Conservation (phyloP, 2,329 filamentous ascomycete genomes). For the Sclerotinia nivalis region DNA sequence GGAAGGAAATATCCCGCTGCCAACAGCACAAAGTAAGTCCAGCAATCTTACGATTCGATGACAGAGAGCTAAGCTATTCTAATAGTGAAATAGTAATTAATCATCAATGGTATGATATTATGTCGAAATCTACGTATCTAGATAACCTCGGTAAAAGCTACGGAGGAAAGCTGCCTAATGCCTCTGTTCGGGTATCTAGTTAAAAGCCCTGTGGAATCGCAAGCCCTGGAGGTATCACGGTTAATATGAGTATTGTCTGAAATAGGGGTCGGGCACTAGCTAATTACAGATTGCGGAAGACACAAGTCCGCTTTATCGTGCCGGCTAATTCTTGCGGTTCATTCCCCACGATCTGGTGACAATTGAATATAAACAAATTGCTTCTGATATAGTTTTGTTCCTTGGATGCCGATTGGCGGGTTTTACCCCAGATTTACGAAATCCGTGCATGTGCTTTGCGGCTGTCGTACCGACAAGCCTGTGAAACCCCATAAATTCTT, state of each 20-base stretch:
- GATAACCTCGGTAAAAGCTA: not conserved
- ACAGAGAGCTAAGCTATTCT: not conserved
- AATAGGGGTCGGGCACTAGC: not conserved
- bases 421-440: conserved; percentile 12
- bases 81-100: not conserved
- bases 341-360: conserved; percentile 13
- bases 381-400: not conserved
- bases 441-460: conserved; percentile 12
- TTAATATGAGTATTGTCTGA: not conserved
- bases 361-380: not conserved
- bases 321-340: not conserved
- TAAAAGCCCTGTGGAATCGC: not conserved
- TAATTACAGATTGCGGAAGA: conserved; percentile 2
- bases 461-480: conserved; percentile 20
- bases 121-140: not conserved
- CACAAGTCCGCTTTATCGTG: not conserved
- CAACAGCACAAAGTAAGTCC: not conserved
- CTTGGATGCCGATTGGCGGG: not conserved
- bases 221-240: not conserved
- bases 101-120: not conserved
- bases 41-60: not conserved
- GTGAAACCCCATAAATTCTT: conserved; percentile 1
- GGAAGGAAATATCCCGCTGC: not conserved
- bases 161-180: not conserved
- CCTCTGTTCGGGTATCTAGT: not conserved